Evolutionary conservation across 1,139 yeast species (phyloP).

Genomic region (Kurtzmaniella natalensis): DNA sequence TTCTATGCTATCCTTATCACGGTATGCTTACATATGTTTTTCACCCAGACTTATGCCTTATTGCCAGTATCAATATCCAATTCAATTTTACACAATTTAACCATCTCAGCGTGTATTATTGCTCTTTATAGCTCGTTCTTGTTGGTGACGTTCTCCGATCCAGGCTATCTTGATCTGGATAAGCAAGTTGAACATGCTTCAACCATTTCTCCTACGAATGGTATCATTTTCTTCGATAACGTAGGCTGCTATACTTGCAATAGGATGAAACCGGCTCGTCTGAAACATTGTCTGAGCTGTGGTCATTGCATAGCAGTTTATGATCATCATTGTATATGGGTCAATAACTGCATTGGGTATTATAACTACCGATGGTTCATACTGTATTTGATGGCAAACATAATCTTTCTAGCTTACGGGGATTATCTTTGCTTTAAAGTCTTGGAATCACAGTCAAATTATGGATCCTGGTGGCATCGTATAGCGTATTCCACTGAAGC

Average conservation of each 20-base stretch:
- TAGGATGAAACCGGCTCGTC: slow-evolving; percentile 73
- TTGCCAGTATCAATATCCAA: slow-evolving; percentile 14
- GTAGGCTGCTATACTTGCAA: slow-evolving; percentile 55
- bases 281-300: slow-evolving; percentile 84
- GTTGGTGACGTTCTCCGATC: slow-evolving; percentile 48
- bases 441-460: slow-evolving; percentile 15
- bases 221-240: slow-evolving; percentile 51
- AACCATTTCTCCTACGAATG: slow-evolving; percentile 40
- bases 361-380: slow-evolving; percentile 72
- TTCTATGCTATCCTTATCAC: slow-evolving; percentile 44
- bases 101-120: slow-evolving; percentile 27
- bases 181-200: slow-evolving; percentile 14
- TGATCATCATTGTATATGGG: slow-evolving; percentile 96
- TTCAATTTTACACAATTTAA: slow-evolving; percentile 12
- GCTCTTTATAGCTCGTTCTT: slow-evolving; percentile 32
- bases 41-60: slow-evolving; percentile 28
- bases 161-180: slow-evolving; percentile 39
- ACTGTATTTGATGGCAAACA: slow-evolving; percentile 53
- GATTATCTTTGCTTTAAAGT: slow-evolving; percentile 35
- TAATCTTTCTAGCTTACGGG: slow-evolving; percentile 60
- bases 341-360: slow-evolving; percentile 84
- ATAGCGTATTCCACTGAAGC: slow-evolving; percentile 24
- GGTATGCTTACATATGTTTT: slow-evolving; percentile 46
- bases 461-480: slow-evolving; percentile 21
- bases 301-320: slow-evolving; percentile 58